phyloP scores from a whole-genome alignment of 2,329 filamentous ascomycete species.

The Hypoxylon sp. region DNA sequence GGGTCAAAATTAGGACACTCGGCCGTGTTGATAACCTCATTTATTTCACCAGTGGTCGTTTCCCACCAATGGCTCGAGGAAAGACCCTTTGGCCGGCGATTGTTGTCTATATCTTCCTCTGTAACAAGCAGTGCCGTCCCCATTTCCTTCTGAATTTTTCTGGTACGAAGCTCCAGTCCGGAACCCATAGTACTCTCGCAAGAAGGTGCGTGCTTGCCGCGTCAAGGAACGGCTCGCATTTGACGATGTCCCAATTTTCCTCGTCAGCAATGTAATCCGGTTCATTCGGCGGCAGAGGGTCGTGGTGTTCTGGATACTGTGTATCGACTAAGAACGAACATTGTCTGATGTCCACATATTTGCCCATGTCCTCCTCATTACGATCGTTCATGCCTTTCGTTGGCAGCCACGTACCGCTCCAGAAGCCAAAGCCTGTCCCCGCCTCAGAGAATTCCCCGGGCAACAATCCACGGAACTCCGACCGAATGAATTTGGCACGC shows the following conservation, averaged over 20 bases:
- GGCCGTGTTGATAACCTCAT: conserved; percentile 11
- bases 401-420: conserved; percentile 86
- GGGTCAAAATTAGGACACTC: conserved; percentile 3
- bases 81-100: neutral
- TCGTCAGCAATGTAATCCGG: conserved; percentile 83
- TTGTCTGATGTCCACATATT: conserved; percentile 83
- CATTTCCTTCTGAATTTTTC: conserved; percentile 80
- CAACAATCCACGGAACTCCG: conserved; percentile 88
- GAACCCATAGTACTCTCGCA: conserved; percentile 86
- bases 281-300: conserved; percentile 74
- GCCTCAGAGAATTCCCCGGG: conserved; percentile 92
- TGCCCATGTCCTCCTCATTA: conserved; percentile 87
- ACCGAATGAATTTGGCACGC: conserved; percentile 90
- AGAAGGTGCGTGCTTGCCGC: conserved; percentile 79
- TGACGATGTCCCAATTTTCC: conserved; percentile 82
- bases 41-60: neutral
- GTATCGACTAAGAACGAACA: conserved; percentile 93
- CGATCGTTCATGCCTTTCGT: conserved; percentile 91
- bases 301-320: conserved; percentile 74
- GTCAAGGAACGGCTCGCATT: conserved; percentile 87
- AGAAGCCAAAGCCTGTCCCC: conserved; percentile 76
- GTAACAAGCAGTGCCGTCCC: conserved; percentile 89
- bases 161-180: conserved; percentile 78
- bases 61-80: conserved; percentile 8
- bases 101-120: conserved; percentile 62